Evolutionary conservation across 257 asterid genomes (phyloP), one percentile per base, ranked within the genome.

Genomic region (Asclepias syriaca): DNA sequence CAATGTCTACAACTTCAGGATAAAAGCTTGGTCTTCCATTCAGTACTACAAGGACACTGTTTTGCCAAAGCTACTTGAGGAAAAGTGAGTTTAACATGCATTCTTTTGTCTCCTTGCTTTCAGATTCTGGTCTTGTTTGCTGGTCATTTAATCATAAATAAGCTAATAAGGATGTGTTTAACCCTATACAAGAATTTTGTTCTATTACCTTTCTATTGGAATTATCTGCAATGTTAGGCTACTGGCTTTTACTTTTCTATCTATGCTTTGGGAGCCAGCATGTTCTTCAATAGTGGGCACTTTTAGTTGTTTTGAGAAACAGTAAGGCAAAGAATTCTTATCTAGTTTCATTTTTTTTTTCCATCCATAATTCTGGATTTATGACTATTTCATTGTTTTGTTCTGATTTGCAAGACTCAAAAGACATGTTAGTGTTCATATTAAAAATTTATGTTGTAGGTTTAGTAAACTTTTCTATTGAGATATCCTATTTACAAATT

Each of bases 21-120:
- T 95, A 85, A 95, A 90, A 78, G 99, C 99, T 77, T 87, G 95
- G 99, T 86, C 99, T 71, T 85, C 96, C 72, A 84, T 90, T 75
- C 78, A 78, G 58, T 92, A 84, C 81, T 95, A 95, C 80, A 85
- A 86, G 51, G 92, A 89, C 64, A 86, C 79, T 55, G 99, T 95
- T 79, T 89, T 92, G 59, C 99, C 99, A 39, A 90, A 87, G 90
- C 83, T 95, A 72, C 94, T 92, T 43, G 99, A 95, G 85, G 97
- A 90, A 78, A 92, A 86, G 99, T 95, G 83, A 88, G 96, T 81
- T 68, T 21, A 24, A 70, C 46, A 72, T 58, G 69, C 61, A 24
- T 80, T 75, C 70, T 73, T 39, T 74, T 3, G 21, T 63, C 32
- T 59, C 56, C 39, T 81, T 78, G 67, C 22, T 61, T 75, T 34